Evolutionary conservation across 371 early-diverging fungal species (phyloP), one percentile per base, ranked within the genome.

Genomic region (Rhizopus sp.): DNA sequence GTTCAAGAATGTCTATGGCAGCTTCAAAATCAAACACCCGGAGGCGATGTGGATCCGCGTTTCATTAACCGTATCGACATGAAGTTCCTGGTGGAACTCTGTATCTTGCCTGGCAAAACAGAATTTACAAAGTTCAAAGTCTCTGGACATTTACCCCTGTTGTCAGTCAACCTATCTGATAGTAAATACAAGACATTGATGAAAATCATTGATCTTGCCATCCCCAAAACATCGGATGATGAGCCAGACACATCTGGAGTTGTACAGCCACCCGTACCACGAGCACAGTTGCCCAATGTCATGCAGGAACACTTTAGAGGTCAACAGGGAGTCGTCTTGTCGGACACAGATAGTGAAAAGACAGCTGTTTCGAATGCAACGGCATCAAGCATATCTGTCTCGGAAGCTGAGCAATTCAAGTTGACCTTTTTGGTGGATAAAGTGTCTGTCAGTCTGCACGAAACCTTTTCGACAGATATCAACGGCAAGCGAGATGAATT

Each of bases 171-270:
- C 60, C 67, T 94, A 23, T 92, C 93, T 0, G 90, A 93, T 56
- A 77, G 78, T 50, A 93, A 93, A 67, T 93, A 94, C 83, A 88
- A 85, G 59, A 80, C 82, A 4, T 64, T 92, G 38, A 93, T 92
- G 93, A 70, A 65, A 8, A 82, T 90, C 40, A 69, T 92, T 30
- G 92, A 93, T 54, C 66, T 84, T 7, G 50, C 74, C 15, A 69
- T 84, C 5, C 81, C 82, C 15, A 68, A 72, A 56, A 49, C 72
- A 5, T 46, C 46, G 29, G 69, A 69, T 10, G 56, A 70, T 8
- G 62, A 70, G 7, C 15, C 17, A 34, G 60, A 33, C 0, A 33
- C 30, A 12, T 7, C 34, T 5, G 23, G 17, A 30, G 7, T 41
- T 6, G 33, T 3, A 33, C 40, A 47, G 7, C 13, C 46, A 23